Evolutionary conservation across 2,329 filamentous ascomycete genomes (phyloP).

Genomic region (Arthrobotrys conoides): DNA sequence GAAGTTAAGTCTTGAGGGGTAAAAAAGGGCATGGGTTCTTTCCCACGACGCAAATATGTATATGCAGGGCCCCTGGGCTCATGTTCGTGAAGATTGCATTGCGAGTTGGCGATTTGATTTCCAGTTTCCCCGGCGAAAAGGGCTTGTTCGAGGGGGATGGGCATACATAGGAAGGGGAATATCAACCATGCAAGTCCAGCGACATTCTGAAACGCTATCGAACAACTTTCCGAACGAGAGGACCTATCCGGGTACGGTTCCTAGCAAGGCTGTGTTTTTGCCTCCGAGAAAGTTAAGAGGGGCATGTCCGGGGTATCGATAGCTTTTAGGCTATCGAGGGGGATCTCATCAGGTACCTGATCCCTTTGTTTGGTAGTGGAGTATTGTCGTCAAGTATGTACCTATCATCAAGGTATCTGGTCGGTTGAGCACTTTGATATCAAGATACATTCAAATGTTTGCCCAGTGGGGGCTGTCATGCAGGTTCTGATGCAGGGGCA

Average conservation of each 20-base stretch:
- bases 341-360: neutral
- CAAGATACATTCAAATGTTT: constrained; percentile 6
- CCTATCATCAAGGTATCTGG: neutral
- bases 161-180: constrained; percentile 1
- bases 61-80: constrained; percentile 55
- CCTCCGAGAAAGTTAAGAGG: constrained; percentile 37
- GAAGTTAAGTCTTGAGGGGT: constrained; percentile 24
- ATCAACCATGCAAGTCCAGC: constrained; percentile 56
- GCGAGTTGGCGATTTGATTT: constrained; percentile 46
- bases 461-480: constrained; percentile 26
- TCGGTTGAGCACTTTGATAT: constrained; percentile 36
- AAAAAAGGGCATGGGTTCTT: constrained; percentile 37
- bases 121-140: constrained; percentile 33
- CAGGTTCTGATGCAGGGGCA: constrained; percentile 42
- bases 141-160: neutral
- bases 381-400: neutral
- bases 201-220: constrained; percentile 61
- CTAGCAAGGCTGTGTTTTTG: constrained; percentile 38
- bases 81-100: constrained; percentile 49
- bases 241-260: constrained; percentile 7
- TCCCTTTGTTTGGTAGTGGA: neutral
- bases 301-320: constrained; percentile 37
- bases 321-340: constrained; percentile 24
- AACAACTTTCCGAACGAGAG: constrained; percentile 60
- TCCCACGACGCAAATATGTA: constrained; percentile 35